Evolutionary conservation across 179 eudicot species (phyloP), one percentile per base, ranked within the genome.

Genomic region (Beta lomatogona): DNA sequence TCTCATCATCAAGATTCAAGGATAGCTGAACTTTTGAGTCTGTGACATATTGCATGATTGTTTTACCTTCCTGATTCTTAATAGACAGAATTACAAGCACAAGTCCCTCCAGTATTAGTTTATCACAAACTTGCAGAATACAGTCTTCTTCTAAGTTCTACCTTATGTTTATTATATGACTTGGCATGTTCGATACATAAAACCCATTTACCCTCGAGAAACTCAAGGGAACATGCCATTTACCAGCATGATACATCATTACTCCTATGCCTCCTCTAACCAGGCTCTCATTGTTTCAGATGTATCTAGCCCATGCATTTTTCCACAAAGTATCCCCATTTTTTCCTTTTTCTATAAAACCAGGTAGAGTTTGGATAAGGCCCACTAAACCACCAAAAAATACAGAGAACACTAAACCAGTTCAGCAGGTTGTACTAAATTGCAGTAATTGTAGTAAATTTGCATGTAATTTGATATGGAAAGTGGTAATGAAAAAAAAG

Each of bases 231-330:
- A 19, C 25, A 60, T n/a, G 19, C 28, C 9, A 67, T 36, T 28
- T 67, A 67, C 48, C n/a, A 67, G 14, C 11, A 67, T 9, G 48
- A 67, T 13, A 41, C 19, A 67, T 67, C 46, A 5, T 67, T 7
- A 67, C 19, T 67, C 71, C 48, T 31, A 36, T 28, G 41, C 61
- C 52, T 65, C 67, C 67, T 65, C 69, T 65, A 31, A 36, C 71
- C 71, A 67, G 71, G 46, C 8, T 31, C 71, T 70, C 28, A 45
- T 7, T 44, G 19, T 22, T 18, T 25, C 16, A 22, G 68, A 64
- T 22, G 68, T 64, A 16, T 69, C 5, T 69, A 69, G 52, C 73
- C 41, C 73, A 69, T 15, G 5, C 22, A 14, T 16, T 16, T 14
- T 14, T 19, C n/a, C n/a, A 58, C n/a, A 58, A 58, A 14, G 19